phyloP scores from a whole-genome alignment of 2,329 filamentous ascomycete species.

The Phyllosticta citrichinensis region DNA sequence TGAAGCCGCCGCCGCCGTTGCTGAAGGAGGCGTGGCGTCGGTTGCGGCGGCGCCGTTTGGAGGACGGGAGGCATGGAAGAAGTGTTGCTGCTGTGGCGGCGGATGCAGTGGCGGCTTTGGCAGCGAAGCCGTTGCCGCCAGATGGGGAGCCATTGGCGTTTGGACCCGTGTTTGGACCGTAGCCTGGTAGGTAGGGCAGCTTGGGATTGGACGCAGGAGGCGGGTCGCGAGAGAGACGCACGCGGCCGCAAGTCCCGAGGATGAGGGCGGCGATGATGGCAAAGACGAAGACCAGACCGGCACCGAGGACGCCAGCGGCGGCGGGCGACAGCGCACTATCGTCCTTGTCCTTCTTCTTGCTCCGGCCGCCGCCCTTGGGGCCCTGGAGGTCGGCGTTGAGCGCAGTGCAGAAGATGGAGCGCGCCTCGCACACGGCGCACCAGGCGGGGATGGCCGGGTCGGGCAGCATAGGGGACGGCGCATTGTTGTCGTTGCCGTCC shows the following conservation, averaged over 20 bases:
- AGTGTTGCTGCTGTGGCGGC: conserved; percentile 18
- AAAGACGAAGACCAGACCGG: conserved; percentile 40
- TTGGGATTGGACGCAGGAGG: not conserved
- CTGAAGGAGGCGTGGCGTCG: conserved; percentile 25
- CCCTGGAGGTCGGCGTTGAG: not conserved
- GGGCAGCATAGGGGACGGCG: not conserved
- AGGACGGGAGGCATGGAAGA: not conserved
- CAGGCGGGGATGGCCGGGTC: conserved; percentile 32
- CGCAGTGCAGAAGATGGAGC: conserved; percentile 42
- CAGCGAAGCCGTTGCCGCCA: not conserved
- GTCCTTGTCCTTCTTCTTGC: not conserved
- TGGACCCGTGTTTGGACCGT: not conserved
- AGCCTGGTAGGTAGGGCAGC: not conserved
- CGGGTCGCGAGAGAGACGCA: not conserved
- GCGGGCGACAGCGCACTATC: conserved; percentile 23
- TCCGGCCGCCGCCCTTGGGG: not conserved
- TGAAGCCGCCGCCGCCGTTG: conserved; percentile 40
- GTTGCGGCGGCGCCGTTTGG: conserved; percentile 12
- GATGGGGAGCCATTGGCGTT: not conserved
- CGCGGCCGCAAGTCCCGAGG: not conserved
- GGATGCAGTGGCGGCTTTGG: conserved; percentile 32
- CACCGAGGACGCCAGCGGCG: conserved; percentile 48
- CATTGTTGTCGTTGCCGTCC: conserved; percentile 23
- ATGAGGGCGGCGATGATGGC: conserved; percentile 28
- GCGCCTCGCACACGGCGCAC: conserved; percentile 41